phyloP scores from a whole-genome alignment of 108 stramenopile species.

The Skeletonema tropicum region DNA sequence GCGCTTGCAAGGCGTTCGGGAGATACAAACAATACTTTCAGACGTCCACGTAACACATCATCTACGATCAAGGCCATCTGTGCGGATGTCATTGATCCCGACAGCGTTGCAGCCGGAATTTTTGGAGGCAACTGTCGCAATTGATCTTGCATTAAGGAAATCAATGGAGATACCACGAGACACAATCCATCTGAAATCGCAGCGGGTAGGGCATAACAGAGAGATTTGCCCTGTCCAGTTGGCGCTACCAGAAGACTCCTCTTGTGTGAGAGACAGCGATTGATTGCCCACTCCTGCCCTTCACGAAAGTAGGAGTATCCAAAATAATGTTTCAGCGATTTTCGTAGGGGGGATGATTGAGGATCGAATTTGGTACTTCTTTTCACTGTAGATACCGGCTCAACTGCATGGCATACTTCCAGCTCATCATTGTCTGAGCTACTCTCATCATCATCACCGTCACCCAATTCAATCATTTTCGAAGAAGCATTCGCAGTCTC shows the following conservation, averaged over 20 bases:
- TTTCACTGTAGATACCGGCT: background rate
- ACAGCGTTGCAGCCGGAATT: constrained; percentile 85
- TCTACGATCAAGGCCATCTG: constrained; percentile 83
- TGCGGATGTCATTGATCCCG: constrained; percentile 66
- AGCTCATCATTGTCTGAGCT: constrained; percentile 54
- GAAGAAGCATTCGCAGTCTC: background rate
- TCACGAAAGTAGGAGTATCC: constrained; percentile 79
- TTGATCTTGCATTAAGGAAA: constrained; percentile 97
- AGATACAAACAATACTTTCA: constrained; percentile 90
- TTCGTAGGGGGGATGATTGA: constrained; percentile 26
- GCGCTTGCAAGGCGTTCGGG: constrained; percentile 92
- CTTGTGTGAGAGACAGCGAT: constrained; percentile 70
- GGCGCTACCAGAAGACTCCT: constrained; percentile 91
- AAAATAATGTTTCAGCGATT: constrained; percentile 62
- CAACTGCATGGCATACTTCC: constrained; percentile 42
- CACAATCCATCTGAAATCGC: constrained; percentile 89
- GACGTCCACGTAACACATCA: constrained; percentile 71
- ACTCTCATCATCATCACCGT: constrained; percentile 46
- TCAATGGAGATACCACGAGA: constrained; percentile 95
- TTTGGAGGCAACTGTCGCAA: constrained; percentile 82
- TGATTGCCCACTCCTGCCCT: constrained; percentile 93
- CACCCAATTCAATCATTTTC: constrained; percentile 35
- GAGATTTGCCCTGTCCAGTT: constrained; percentile 97
- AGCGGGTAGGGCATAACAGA: constrained; percentile 97
- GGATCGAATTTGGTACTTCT: constrained; percentile 9